Percentiles rank a stretch among this genome's conserved stretches.
Conservation (phyloP, 257 asterid species). For the Fraxinus quadrangulata region DNA sequence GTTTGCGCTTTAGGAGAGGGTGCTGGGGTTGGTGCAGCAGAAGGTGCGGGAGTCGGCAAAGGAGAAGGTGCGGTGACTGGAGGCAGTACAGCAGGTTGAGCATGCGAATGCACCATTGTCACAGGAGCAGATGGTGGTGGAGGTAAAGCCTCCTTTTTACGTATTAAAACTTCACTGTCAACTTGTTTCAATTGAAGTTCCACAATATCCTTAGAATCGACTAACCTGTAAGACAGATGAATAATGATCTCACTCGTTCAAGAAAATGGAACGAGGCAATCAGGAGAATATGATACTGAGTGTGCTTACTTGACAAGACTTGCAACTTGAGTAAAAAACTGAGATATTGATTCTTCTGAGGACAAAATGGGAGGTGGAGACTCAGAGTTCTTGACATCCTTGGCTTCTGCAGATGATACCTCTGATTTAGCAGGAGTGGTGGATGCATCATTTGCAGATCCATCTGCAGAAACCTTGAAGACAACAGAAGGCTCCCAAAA, state of each 20-base stretch:
- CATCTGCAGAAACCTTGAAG: slow-evolving; percentile 68
- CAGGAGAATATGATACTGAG: slow-evolving; percentile 26
- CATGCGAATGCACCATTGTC: slow-evolving; percentile 57
- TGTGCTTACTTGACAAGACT: slow-evolving; percentile 71
- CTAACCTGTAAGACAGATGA: slow-evolving; percentile 61
- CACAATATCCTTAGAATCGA: slow-evolving; percentile 79
- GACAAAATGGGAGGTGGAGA: slow-evolving; percentile 43
- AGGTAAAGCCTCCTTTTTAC: slow-evolving; percentile 84
- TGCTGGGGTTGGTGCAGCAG: slow-evolving; percentile 48
- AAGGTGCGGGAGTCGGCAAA: slow-evolving; percentile 42
- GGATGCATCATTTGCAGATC: slow-evolving; percentile 45
- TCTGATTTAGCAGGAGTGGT: slow-evolving; percentile 44
- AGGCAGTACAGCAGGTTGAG: slow-evolving; percentile 48
- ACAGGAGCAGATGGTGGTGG: slow-evolving; percentile 65
- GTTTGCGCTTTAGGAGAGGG: slow-evolving; percentile 45
- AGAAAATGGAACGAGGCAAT: slow-evolving; percentile 9
- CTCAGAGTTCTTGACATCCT: slow-evolving; percentile 48
- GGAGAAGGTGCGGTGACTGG: slow-evolving; percentile 49
- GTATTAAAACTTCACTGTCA: slow-evolving; percentile 70
- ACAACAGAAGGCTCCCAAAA: slow-evolving; percentile 40
- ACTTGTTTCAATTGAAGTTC: slow-evolving; percentile 78
- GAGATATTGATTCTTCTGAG: slow-evolving; percentile 67
- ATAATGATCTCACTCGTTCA: slow-evolving; percentile 19
- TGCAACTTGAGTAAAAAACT: slow-evolving; percentile 74
- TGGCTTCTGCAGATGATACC: slow-evolving; percentile 28